These are phyloP conservation scores for Escallonia herrerae DNA, from an alignment of 129 eudicot genomes.

Conservation along the genomic window DNA sequence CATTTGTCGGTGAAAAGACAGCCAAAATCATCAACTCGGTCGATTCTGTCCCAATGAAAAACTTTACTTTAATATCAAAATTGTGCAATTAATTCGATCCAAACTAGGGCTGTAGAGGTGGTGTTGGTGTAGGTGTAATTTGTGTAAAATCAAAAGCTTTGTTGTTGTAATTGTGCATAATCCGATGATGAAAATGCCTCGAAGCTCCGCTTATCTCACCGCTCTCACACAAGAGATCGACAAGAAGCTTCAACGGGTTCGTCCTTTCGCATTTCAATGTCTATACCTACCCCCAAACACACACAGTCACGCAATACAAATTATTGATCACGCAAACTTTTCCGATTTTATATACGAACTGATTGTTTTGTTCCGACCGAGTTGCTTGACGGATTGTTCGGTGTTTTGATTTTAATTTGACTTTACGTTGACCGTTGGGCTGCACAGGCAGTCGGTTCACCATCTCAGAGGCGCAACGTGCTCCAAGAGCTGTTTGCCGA, in stretches of 20 bases:
- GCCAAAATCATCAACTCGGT: no score
- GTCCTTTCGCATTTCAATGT: not conserved
- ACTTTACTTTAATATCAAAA: no score
- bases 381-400: no score
- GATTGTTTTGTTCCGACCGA: no score
- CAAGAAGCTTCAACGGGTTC: constrained; percentile 72
- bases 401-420: constrained; percentile 1
- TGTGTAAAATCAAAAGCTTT: no score
- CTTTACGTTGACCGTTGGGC: not conserved
- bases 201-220: constrained; percentile 64
- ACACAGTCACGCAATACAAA: no score
- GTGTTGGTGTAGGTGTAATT: not conserved
- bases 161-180: no score
- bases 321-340: no score
- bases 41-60: no score
- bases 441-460: constrained; percentile 66
- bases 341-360: no score
- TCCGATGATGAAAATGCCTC: constrained; percentile 14
- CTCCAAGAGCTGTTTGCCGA: constrained; percentile 85
- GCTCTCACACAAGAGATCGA: constrained; percentile 76
- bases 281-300: not conserved
- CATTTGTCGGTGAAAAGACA: no score
- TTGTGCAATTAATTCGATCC: not conserved
- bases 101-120: constrained; percentile 12
- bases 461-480: constrained; percentile 70